Evolutionary conservation across 495 filamentous ascomycete genomes (phyloP), one percentile per base, ranked within the genome.

Genomic region (Penicillium roqueforti): DNA sequence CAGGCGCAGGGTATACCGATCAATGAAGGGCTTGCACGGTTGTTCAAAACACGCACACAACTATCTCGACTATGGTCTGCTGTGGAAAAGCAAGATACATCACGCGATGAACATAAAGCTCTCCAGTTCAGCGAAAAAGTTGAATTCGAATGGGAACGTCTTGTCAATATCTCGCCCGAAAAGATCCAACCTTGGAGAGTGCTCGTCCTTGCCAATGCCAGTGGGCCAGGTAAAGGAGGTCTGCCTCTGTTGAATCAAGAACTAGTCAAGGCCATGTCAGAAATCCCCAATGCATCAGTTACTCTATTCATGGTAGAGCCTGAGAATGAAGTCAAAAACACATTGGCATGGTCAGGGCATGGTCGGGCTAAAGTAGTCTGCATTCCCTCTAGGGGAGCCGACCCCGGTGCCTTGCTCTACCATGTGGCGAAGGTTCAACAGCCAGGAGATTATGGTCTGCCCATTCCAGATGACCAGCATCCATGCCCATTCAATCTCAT

Each of bases 41-140:
- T 43, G 22, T 43, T 25, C 40, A 43, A 43, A 16, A 43, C 22
- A 25, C 40, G 40, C 11, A 26, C 40, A 6, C 40, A 43, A 26
- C 13, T 43, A 25, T 43, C 40, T 43, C 40, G 40, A 25, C 22
- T 43, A 26, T 43, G 40, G 40, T 43, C 40, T 43, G 40, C 40
- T 3, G 40, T 43, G 40, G 22, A 43, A 6, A 43, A 25, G 22
- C 40, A 43, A n/a, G 6, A 43, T 26, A 20, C 11, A 25, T 25
- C 40, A 8, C 14, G 18, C 13, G 40, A 43, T 25, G 40, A 43
- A 43, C 22, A 43, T n/a, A 43, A 25, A 14, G 40, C 40, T 8
- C 13, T 26, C 9, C 40, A 43, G 5, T 22, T 43, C 19, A 25
- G 14, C 6, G 40, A 26, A 25, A 43, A 43, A 6, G 13, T 43